Conservation (phyloP, 176 grass and related monocot species). For the Triticum monococcum region DNA sequence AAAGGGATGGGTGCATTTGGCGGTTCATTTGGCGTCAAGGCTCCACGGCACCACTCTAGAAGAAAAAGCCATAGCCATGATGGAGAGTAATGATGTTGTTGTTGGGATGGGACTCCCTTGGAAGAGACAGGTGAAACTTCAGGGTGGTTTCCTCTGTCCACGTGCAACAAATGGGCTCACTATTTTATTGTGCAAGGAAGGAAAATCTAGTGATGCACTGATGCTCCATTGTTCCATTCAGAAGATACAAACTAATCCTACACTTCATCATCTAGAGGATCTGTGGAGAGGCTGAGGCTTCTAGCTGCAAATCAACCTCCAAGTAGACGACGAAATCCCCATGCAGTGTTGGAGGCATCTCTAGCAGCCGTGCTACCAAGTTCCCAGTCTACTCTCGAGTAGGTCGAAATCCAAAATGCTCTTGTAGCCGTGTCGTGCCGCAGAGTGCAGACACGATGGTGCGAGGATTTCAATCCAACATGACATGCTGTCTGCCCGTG, state of each 20-base stretch:
- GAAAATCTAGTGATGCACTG: background rate
- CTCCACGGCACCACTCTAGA: background rate
- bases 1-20: background rate
- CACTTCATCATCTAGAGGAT: no score
- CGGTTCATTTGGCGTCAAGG: background rate
- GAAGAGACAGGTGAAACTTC: constrained; percentile 22
- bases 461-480: background rate
- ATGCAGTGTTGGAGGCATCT: no score
- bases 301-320: no score
- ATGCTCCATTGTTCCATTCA: background rate
- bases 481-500: background rate
- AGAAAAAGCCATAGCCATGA: background rate
- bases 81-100: background rate
- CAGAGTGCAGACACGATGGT: background rate
- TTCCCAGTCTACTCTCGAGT: no score
- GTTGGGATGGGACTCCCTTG: background rate
- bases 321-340: no score
- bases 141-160: background rate
- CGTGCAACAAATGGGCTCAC: background rate
- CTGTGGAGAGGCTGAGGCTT: no score
- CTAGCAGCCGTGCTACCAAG: no score
- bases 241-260: no score
- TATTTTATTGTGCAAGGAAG: background rate
- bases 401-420: no score
- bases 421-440: background rate